phyloP scores from a whole-genome alignment of 208 protist genomes.

The Histomonas meleagridis region DNA sequence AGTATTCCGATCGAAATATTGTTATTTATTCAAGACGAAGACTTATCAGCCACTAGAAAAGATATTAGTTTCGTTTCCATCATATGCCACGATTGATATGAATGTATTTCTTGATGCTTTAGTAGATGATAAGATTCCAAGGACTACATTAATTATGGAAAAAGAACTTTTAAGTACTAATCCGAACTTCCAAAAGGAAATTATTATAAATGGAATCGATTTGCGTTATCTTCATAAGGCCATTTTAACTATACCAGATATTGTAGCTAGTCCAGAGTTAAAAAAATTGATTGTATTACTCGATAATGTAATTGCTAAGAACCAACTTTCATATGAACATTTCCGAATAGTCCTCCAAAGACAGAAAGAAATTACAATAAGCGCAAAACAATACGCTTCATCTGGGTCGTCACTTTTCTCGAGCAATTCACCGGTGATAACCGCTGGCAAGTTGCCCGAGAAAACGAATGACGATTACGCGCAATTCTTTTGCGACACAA shows the following conservation, averaged over 20 bases:
- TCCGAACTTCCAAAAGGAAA: background rate
- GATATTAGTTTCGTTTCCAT: background rate
- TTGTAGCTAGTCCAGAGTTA: too few relatives aligned
- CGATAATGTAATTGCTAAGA: background rate
- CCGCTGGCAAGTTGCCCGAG: too few relatives aligned
- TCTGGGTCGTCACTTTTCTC: too few relatives aligned
- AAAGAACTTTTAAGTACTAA: background rate
- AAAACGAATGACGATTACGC: background rate
- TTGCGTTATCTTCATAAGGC: background rate
- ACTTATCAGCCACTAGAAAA: background rate
- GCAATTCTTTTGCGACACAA: background rate
- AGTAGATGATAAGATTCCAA: background rate
- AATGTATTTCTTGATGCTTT: background rate
- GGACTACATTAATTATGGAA: background rate
- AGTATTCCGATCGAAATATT: background rate
- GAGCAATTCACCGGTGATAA: too few relatives aligned
- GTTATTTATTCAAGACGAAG: background rate
- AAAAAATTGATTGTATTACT: background rate
- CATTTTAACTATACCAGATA: background rate
- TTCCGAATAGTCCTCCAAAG: background rate
- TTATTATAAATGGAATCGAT: background rate
- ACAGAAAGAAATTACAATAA: background rate
- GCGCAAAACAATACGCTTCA: background rate
- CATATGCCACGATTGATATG: background rate
- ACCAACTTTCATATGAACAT: background rate